Evolutionary conservation across 2,329 filamentous ascomycete genomes (phyloP).

Genomic region (Leptographium galeiforme): DNA sequence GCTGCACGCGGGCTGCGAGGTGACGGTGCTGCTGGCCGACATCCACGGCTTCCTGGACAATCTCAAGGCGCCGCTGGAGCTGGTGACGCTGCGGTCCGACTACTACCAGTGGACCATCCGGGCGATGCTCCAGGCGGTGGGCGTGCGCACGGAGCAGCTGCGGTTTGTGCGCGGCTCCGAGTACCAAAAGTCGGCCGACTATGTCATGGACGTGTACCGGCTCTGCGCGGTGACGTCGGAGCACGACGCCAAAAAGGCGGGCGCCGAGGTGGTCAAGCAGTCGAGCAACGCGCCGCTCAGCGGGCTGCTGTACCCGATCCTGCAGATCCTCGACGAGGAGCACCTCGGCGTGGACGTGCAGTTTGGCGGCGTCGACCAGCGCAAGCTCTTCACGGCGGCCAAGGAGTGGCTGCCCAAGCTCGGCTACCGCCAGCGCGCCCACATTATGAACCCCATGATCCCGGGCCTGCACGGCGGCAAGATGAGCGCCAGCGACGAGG

Average conservation of each 20-base stretch:
- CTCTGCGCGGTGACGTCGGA: conserved; percentile 57
- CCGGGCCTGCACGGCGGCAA: conserved; percentile 74
- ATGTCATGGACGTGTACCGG: conserved; percentile 82
- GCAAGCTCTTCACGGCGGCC: conserved; percentile 79
- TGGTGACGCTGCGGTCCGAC: conserved; percentile 66
- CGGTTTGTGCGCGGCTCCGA: conserved; percentile 73
- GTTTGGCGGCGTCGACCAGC: conserved; percentile 72
- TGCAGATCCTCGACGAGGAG: conserved; percentile 86
- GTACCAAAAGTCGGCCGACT: conserved; percentile 62
- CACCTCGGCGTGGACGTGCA: conserved; percentile 80
- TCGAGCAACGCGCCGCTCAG: conserved; percentile 60
- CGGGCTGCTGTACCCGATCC: conserved; percentile 68
- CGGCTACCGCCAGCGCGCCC: conserved; percentile 60
- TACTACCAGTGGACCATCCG: conserved; percentile 76
- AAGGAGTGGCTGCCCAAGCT: conserved; percentile 75
- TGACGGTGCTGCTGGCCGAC: conserved; percentile 65
- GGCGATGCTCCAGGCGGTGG: conserved; percentile 60
- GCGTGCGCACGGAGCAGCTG: conserved; percentile 65
- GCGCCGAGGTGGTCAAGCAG: conserved; percentile 91
- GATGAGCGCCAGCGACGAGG: conserved; percentile 66
- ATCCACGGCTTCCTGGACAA: conserved; percentile 68
- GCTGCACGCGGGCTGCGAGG: conserved; percentile 69
- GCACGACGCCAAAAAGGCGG: conserved; percentile 78
- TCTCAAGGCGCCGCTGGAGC: conserved; percentile 75
- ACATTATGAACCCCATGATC: conserved; percentile 58